Conservation (phyloP, 371 early-diverging fungal genomes). For the Mycotypha africana region DNA sequence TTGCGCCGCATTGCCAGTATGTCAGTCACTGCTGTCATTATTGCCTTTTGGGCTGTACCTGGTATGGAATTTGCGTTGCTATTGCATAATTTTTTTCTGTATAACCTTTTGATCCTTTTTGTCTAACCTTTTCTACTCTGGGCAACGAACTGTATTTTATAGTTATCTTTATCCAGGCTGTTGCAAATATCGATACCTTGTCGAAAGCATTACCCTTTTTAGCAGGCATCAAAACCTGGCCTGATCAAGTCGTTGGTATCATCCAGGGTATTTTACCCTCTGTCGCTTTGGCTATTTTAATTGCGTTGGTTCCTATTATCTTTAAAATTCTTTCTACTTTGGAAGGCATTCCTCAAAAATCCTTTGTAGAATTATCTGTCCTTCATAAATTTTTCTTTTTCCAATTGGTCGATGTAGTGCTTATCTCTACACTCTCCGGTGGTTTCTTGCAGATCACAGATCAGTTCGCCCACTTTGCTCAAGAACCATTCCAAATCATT, state of each 20-base stretch:
- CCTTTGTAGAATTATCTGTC: constrained; percentile 55
- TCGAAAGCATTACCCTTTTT: constrained; percentile 45
- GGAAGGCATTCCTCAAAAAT: constrained; percentile 65
- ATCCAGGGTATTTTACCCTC: constrained; percentile 82
- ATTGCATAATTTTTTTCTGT: too few species aligned
- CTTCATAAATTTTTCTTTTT: constrained; percentile 75
- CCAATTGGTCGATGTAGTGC: constrained; percentile 78
- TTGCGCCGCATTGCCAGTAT: constrained; percentile 49
- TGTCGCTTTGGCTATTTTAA: constrained; percentile 62
- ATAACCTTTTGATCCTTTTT: too few species aligned
- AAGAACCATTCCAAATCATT: constrained; percentile 46
- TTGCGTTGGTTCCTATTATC: constrained; percentile 67
- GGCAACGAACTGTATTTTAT: too few species aligned
- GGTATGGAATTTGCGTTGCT: too few species aligned
- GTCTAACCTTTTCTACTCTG: too few species aligned
- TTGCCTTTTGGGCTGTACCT: constrained; percentile 71
- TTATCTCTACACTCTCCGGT: constrained; percentile 68
- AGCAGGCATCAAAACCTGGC: constrained; percentile 24
- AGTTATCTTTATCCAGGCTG: constrained; percentile 50
- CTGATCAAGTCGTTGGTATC: constrained; percentile 46
- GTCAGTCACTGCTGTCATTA: constrained; percentile 41
- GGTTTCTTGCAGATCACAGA: constrained; percentile 51
- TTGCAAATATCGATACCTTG: constrained; percentile 62
- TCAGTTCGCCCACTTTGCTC: constrained; percentile 16
- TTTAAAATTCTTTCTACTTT: constrained; percentile 58